Evolutionary conservation across 768 basidiomycete species (phyloP).

Genomic region (Kwoniella heveanensis): DNA sequence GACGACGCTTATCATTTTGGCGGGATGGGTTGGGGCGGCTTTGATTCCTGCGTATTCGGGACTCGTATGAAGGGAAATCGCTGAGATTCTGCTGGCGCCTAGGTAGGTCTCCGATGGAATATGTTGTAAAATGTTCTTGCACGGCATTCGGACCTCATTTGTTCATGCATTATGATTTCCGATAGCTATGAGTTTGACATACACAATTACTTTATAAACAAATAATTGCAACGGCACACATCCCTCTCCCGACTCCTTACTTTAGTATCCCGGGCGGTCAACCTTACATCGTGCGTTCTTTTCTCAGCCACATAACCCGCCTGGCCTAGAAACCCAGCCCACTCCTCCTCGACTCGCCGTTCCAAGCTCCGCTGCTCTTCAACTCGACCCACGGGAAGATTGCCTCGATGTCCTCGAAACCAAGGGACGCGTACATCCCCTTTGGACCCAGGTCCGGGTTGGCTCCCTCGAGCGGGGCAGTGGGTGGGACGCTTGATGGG

Average conservation of each 20-base stretch:
- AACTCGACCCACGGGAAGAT: slow-evolving; percentile 48
- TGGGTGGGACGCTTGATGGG: slow-evolving; percentile 28
- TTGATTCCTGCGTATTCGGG: not conserved
- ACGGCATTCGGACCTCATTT: no score
- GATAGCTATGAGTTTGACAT: no score
- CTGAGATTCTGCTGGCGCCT: no score
- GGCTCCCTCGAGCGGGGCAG: slow-evolving; percentile 34
- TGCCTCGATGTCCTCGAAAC: slow-evolving; percentile 48
- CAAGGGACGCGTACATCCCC: slow-evolving; percentile 52
- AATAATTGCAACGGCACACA: no score
- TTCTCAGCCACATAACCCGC: not conserved
- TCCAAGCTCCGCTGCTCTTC: slow-evolving; percentile 38
- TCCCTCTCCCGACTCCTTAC: no score
- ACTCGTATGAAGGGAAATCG: no score
- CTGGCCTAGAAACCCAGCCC: slow-evolving; percentile 19
- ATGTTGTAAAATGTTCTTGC: no score
- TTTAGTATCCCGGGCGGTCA: no score
- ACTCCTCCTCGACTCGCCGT: slow-evolving; percentile 35
- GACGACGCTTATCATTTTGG: slow-evolving; percentile 48
- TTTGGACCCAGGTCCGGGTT: slow-evolving; percentile 42
- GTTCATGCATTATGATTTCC: not conserved
- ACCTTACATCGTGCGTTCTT: no score
- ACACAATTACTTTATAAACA: no score
- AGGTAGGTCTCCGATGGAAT: no score
- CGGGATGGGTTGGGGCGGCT: slow-evolving; percentile 44